Evolutionary conservation across 176 grass and related monocot species (phyloP), one percentile per base, ranked within the genome.

Genomic region (Bothriochloa decipiens): DNA sequence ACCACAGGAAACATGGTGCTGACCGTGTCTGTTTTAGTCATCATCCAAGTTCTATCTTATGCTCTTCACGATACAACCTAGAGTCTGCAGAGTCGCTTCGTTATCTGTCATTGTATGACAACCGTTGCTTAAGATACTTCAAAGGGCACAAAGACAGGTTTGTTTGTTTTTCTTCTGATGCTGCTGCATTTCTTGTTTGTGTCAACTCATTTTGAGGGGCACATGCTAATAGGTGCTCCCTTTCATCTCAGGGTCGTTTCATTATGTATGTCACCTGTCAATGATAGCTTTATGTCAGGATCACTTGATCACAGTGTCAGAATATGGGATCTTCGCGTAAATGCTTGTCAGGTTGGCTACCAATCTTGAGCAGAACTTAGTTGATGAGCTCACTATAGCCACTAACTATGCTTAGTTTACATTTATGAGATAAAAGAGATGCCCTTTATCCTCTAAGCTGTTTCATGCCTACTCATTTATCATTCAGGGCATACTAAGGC

Each of bases 141-240:
- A 99, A 99, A 85, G 96, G 96, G 18, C 96, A 96, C 76, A 96
- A 96, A 89, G 86, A 99, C n/a, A 99, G 91, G 93, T 97, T 68
- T 35, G 64, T 18, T 45, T 62, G 26, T 62, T 62, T 18, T 12
- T 62, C 62, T 27, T 70, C 13, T 13, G 11, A 18, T 53, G 53
- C 16, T n/a, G 55, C 35, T 77, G 46, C 14, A 20, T 66, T 76
- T 57, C 43, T 43, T 78, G 29, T 84, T 60, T 77, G 8, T 87
- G 67, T 39, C 8, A 60, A 72, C 47, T 49, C 46, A 60, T 61
- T 29, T 68, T 12, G 35, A 68, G 55, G 27, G 29, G 43, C 58
- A 71, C 47, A 37, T 77, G 36, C 62, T 86, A 50, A 81, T 20
- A 74, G 49, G 5, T 72, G 11, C 18, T 50, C 68, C 43, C 25